A percentile compares a stretch with the other conserved stretches of the same genome.
Conservation (phyloP, 2,329 filamentous ascomycete genomes). For the Shiraia sp. region DNA sequence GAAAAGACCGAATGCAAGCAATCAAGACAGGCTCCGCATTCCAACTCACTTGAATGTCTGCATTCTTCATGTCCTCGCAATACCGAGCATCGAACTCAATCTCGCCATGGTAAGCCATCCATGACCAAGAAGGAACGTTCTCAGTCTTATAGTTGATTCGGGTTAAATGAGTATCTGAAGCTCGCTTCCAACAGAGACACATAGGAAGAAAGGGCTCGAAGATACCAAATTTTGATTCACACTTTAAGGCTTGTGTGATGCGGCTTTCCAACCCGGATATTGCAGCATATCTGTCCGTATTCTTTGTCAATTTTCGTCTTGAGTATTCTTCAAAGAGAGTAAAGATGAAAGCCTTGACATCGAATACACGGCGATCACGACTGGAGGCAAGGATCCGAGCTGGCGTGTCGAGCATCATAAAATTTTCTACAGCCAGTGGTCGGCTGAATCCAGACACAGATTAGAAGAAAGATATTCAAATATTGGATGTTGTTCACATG, state of each 20-base stretch:
- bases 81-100: no score
- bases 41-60: no score
- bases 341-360: constrained; percentile 11
- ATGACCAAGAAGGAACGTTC: constrained; percentile 22
- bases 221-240: constrained; percentile 15
- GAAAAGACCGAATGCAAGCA: no score
- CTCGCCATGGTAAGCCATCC: constrained; percentile 1
- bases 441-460: constrained; percentile 4
- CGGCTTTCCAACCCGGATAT: constrained; percentile 16
- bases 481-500: constrained; percentile 10
- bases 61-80: no score
- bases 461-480: constrained; percentile 5
- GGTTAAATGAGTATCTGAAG: constrained; percentile 6
- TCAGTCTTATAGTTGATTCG: constrained; percentile 5
- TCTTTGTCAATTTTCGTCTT: constrained; percentile 8
- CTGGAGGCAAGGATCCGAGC: constrained; percentile 9
- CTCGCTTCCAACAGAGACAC: constrained; percentile 20
- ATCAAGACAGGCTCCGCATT: no score
- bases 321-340: constrained; percentile 19
- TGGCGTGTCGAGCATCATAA: constrained; percentile 17
- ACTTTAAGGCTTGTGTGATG: constrained; percentile 9
- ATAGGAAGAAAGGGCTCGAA: constrained; percentile 17
- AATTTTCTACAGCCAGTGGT: no score
- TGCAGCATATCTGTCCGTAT: constrained; percentile 17
- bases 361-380: constrained; percentile 4